Evolutionary conservation across 2,329 filamentous ascomycete species (phyloP), one percentile per base, ranked within the genome.

Genomic region (Trichophyton mentagrophytes): DNA sequence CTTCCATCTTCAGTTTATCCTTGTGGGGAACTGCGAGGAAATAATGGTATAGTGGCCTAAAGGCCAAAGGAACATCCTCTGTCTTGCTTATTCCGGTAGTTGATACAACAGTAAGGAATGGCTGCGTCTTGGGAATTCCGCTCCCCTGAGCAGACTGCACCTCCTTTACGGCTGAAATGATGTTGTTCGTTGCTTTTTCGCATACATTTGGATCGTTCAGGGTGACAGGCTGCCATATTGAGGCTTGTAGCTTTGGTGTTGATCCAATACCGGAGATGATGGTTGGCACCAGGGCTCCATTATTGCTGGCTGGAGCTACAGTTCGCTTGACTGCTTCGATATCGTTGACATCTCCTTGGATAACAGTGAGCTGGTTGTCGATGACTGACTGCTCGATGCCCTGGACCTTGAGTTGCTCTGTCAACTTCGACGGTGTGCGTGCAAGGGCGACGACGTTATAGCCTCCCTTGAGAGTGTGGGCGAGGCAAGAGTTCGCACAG

Each of bases 391-490:
- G 58, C 27, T 74, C 66, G 57, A 82, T 64, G 13, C 69, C 70
- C 65, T 77, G 75, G 38, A 68, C 66, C 3, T 63, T 67, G 36
- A 82, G 73, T n/a, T 76, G 67, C 7, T 67, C 65, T 53, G 67
- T 70, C 55, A 83, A 77, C 66, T 82, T 82, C 3, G 72, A 65
- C 1, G 80, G 79, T 1, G 72, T 78, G 17, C 80, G 78, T 25
- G 73, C 79, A 7, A 83, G 72, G 8, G 79, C 79, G 53, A 72
- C 72, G 63, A 74, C 77, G 61, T 70, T 69, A 67, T 78, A 72
- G 53, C 76, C 76, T 2, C 74, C 74, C 30, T 72, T 69, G 47
- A 82, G 72, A 3, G 78, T 70, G 20, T 69, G 68, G 22, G 74
- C 73, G 17, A 82, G 76, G 51, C 74, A 73, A 30, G 74, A 66